phyloP scores from a whole-genome alignment of 306 rosid species.

The Fragaria iinumae region DNA sequence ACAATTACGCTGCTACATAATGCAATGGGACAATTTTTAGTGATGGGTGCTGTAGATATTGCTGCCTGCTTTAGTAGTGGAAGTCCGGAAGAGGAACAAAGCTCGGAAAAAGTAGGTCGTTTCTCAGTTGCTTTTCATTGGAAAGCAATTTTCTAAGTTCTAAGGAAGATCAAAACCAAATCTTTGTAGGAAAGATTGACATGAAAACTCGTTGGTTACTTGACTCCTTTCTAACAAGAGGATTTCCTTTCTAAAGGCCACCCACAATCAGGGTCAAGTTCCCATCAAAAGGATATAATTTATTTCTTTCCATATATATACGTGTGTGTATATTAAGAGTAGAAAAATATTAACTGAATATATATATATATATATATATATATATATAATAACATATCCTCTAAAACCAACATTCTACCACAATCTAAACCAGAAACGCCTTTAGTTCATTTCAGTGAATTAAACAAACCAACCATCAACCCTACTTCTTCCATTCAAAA shows the following conservation, averaged over 20 bases:
- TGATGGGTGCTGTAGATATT: conserved; percentile 7
- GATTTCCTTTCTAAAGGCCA: not conserved
- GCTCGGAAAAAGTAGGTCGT: not conserved
- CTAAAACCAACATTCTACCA: no score
- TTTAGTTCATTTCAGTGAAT: no score
- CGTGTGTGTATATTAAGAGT: no score
- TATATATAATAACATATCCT: no score
- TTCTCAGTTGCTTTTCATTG: not conserved
- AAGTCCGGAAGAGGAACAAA: not conserved
- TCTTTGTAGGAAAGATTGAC: conserved; percentile 7
- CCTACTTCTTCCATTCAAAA: no score
- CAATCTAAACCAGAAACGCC: no score
- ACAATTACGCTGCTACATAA: not conserved
- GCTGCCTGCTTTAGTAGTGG: conserved; percentile 16
- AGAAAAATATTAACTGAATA: no score
- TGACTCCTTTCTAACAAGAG: not conserved
- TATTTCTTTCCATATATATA: no score
- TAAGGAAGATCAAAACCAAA: conserved; percentile 3
- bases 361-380: no score
- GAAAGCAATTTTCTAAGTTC: not conserved
- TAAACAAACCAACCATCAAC: no score
- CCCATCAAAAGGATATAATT: not conserved
- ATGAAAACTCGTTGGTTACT: conserved; percentile 1
- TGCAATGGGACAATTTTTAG: not conserved
- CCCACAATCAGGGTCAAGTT: not conserved